Evolutionary conservation across 805 yeast species (phyloP).

Genomic region (Wickerhamiella domercqiae): DNA sequence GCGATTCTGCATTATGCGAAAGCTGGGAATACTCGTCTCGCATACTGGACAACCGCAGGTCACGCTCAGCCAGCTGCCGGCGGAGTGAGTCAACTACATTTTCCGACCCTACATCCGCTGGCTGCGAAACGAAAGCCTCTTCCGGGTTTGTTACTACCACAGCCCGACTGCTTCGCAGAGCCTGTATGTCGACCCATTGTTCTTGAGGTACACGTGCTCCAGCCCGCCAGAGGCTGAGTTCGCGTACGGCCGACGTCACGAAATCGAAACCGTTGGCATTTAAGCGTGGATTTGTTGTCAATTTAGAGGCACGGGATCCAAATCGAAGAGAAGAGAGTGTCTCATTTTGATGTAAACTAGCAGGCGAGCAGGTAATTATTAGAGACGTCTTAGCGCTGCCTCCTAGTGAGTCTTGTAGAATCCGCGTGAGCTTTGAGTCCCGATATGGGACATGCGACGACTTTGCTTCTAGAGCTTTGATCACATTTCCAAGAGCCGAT

Average conservation of each 20-base stretch:
- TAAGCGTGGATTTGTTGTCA: constrained; percentile 48
- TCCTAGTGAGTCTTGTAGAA: constrained; percentile 64
- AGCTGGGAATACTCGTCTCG: neutral
- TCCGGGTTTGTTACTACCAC: too few species aligned
- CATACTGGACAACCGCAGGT: too few species aligned
- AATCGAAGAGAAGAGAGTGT: constrained; percentile 60
- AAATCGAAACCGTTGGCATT: constrained; percentile 32
- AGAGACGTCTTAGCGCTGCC: constrained; percentile 69
- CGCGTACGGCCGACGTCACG: constrained; percentile 13
- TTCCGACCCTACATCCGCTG: too few species aligned
- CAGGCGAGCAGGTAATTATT: constrained; percentile 59
- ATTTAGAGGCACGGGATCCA: constrained; percentile 56
- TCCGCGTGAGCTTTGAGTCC: constrained; percentile 64
- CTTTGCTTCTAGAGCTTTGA: constrained; percentile 60
- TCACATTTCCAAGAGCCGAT: constrained; percentile 66
- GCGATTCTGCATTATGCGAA: neutral
- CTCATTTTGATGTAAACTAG: constrained; percentile 39
- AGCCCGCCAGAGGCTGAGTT: constrained; percentile 26
- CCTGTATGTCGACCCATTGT: constrained; percentile 17
- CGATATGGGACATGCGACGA: constrained; percentile 53
- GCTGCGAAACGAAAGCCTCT: too few species aligned
- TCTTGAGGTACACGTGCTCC: constrained; percentile 21
- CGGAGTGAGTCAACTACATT: too few species aligned
- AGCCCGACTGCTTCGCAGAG: neutral
- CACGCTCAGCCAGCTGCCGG: too few species aligned